Conservation (phyloP, 2,329 filamentous ascomycete genomes). For the Fusarium annulatum region DNA sequence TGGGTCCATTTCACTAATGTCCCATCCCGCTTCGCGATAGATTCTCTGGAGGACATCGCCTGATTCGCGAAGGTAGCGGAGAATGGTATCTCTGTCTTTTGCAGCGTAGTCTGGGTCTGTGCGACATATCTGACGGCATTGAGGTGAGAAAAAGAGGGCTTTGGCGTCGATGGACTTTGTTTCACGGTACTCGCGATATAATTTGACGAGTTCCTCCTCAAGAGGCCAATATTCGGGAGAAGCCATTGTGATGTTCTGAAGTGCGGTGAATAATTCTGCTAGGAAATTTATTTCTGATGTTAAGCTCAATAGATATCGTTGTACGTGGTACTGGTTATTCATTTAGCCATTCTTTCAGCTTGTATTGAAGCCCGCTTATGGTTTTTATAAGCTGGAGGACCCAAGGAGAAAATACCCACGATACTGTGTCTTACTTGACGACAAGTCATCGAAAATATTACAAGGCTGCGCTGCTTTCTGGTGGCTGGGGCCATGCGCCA, state of each 20-base stretch:
- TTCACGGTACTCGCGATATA: background rate
- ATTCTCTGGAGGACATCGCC: background rate
- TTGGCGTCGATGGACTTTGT: constrained; percentile 2
- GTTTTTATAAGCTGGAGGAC: no score
- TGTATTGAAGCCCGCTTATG: background rate
- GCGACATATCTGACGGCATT: constrained; percentile 16
- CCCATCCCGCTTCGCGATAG: background rate
- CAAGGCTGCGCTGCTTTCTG: background rate
- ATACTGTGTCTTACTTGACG: background rate
- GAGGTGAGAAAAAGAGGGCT: background rate
- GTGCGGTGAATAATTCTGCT: background rate
- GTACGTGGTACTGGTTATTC: background rate
- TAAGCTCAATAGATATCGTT: background rate
- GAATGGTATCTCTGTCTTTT: background rate
- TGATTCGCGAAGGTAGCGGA: background rate
- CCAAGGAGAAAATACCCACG: background rate
- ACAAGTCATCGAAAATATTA: background rate
- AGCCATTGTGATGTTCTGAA: background rate
- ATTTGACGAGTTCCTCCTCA: background rate
- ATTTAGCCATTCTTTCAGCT: background rate
- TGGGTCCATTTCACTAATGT: background rate
- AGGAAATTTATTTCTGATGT: rapidly evolving
- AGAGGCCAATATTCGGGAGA: rapidly evolving
- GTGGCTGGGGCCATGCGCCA: background rate
- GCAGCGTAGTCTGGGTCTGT: constrained; percentile 7